Percentiles rank a stretch among this genome's conserved stretches.
phyloP scores from a whole-genome alignment of 2,329 filamentous ascomycete species.

The Xylaria arbuscula region DNA sequence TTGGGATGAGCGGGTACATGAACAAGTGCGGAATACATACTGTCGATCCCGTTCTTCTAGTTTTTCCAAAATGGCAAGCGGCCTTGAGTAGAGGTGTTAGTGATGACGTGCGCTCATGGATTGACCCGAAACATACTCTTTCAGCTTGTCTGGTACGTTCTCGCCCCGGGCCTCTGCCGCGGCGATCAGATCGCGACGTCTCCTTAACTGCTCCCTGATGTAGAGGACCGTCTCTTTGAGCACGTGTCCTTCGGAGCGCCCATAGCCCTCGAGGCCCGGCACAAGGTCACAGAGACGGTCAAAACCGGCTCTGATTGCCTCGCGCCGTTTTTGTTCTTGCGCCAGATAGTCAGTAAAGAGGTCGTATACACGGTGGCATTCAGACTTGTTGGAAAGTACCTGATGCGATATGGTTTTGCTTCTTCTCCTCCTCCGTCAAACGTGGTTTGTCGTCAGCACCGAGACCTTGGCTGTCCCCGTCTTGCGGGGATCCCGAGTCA shows the following conservation, averaged over 20 bases:
- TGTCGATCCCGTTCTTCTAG: slow-evolving; percentile 45
- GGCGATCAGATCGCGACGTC: slow-evolving; percentile 67
- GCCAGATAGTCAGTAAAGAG: slow-evolving; percentile 1
- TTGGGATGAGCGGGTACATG: not conserved
- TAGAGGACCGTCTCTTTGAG: slow-evolving; percentile 76
- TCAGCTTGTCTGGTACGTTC: slow-evolving; percentile 60
- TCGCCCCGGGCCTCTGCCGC: slow-evolving; percentile 67
- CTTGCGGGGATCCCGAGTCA: slow-evolving; percentile 42
- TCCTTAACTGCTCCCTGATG: slow-evolving; percentile 69
- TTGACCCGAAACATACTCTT: slow-evolving; percentile 51
- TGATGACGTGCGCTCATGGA: not conserved
- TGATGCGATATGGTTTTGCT: slow-evolving; percentile 66
- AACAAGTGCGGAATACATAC: slow-evolving; percentile 14
- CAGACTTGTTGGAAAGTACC: slow-evolving; percentile 50
- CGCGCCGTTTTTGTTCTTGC: slow-evolving; percentile 68
- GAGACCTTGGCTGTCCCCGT: slow-evolving; percentile 42
- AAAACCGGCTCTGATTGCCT: slow-evolving; percentile 84
- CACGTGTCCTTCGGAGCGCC: slow-evolving; percentile 86
- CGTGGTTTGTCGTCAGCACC: slow-evolving; percentile 61
- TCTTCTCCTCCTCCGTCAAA: slow-evolving; percentile 65
- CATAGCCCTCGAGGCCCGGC: slow-evolving; percentile 83
- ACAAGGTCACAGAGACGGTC: slow-evolving; percentile 83
- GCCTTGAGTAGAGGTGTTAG: slow-evolving; percentile 35
- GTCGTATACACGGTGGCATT: not conserved
- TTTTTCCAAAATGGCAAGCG: slow-evolving; percentile 46